These are phyloP conservation scores for Trichoderma endophyticum DNA, from an alignment of 2,329 filamentous ascomycete genomes.

Conservation along the genomic window DNA sequence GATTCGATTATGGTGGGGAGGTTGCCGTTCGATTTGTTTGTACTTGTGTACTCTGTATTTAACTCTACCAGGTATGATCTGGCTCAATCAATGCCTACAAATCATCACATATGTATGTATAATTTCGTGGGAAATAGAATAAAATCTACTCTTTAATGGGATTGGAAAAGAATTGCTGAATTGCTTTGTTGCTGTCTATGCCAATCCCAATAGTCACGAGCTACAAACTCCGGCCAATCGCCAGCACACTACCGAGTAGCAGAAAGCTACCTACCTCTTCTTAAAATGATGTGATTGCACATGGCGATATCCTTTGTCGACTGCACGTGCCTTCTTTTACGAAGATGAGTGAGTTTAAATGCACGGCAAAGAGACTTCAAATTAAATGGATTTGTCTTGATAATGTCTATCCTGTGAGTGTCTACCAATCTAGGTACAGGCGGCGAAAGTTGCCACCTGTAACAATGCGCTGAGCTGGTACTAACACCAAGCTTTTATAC, in stretches of 20 bases:
- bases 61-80: background rate
- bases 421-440: background rate
- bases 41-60: background rate
- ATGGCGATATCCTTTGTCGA: background rate
- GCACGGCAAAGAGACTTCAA: background rate
- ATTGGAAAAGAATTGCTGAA: background rate
- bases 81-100: background rate
- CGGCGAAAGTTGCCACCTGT: background rate
- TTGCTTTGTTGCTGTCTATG: background rate
- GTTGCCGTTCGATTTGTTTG: background rate
- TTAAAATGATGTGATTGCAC: background rate
- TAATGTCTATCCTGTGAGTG: background rate
- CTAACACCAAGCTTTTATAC: background rate
- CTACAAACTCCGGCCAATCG: background rate
- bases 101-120: background rate
- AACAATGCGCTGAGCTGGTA: background rate
- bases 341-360: background rate
- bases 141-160: rapidly evolving
- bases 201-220: background rate
- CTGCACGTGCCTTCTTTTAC: background rate
- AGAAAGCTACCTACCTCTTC: background rate
- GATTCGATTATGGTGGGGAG: background rate
- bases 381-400: background rate
- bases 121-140: background rate
- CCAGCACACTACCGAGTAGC: background rate